Evolutionary conservation across 208 protist genomes (phyloP), one percentile per base, ranked within the genome.

Genomic region (Acanthamoeba divionensis): DNA sequence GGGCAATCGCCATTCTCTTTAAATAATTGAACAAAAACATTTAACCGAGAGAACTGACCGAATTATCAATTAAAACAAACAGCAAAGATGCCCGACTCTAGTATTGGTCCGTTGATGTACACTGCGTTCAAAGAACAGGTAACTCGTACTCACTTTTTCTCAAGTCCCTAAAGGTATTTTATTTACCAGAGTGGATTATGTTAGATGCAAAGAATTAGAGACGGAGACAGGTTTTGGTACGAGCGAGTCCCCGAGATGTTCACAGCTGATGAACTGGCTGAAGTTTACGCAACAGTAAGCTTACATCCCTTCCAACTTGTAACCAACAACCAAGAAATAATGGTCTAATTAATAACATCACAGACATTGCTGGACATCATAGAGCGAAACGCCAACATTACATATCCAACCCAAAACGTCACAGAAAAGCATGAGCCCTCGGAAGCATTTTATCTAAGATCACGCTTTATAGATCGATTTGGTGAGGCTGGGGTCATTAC

Each of bases 171-270:
- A n/a, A 18, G 52, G 15, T 13, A n/a, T 18, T n/a, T 18, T 18
- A 13, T n/a, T n/a, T n/a, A 57, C 52, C 52, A 57, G 21, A n/a
- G 24, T 12, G 24, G 47, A 7, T 24, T 33, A 9, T 21, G n/a
- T 31, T 75, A 92, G 87, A 90, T 90, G 65, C 15, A 90, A 26
- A 41, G 77, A 0, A 48, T 90, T 50, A 31, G 73, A 8, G 36
- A 89, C 13, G 90, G 82, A 36, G 90, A 92, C 31, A 54, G 77
- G 7, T 92, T 87, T 77, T 92, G 79, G 55, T 90, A 48, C 33
- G 83, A 92, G 29, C 73, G 73, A 29, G 47, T n/a, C n/a, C 41
- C 41, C 33, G 73, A 54, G 50, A 83, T 83, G 73, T 83, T 83
- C 73, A 57, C 52, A 13, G 10, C 15, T 0, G 73, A 26, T 52